Base-by-base conservation (phyloP, 352 stramenopile species). In the Phytophthora uliginosa region DNA sequence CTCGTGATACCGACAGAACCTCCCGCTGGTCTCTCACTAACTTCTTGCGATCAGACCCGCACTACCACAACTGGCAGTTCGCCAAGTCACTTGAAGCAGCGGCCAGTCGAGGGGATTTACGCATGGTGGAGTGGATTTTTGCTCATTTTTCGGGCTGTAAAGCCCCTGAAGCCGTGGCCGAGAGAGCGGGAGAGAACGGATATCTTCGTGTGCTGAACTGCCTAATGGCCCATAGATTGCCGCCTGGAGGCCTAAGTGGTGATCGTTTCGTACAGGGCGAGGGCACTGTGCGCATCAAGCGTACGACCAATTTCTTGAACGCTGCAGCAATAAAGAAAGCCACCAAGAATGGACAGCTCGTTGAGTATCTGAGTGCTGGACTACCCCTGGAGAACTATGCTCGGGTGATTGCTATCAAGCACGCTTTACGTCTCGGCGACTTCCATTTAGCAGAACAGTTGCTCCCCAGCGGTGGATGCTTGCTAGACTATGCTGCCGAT, bases 1-100 rank as follows among this genome's bases (percentile, higher is more conserved):
- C 18, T 42, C 34, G n/a, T 3, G 34, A 31, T n/a, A 18, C 38
- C 15, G 63, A 65, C 40, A 57, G 31, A 33, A 54, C 18, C 9
- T 20, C 18, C 17, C 24, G 65, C 8, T 72, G 34, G 57, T 67
- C 65, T 66, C 38, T 72, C 18, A 52, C 56, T 0, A 72, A 72
- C 24, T 62, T 42, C 10, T 26, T 67, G 26, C 47, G 55, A 17
- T 71, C 48, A 2, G 64, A 71, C 18, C 55, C 34, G 24, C n/a
- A 60, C 24, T 66, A 70, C 12, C 15, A 65, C 42, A 22, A 50
- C 15, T 50, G 54, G 63, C 42, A 59, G 18, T 70, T 70, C 7
- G 13, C 18, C 4, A 42, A 65, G 31, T 33, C 63, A 7, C 15
- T 70, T 17, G 47, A 50, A 28, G 31, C 28, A 26, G 63, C 54